Evolutionary conservation across 2,329 filamentous ascomycete species (phyloP), one percentile per base, ranked within the genome.

Genomic region (Fusarium verrucosum): DNA sequence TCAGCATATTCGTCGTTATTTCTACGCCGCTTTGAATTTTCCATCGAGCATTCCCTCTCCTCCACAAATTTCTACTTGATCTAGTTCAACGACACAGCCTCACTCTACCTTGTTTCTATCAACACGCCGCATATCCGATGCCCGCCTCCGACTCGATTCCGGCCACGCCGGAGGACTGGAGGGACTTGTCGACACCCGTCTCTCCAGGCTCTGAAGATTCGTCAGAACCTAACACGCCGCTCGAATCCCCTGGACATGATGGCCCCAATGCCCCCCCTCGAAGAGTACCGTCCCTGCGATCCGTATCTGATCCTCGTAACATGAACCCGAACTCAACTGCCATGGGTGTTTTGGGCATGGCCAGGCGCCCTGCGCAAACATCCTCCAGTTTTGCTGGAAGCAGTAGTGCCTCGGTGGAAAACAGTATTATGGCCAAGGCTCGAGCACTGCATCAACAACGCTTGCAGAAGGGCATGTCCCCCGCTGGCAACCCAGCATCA

Each of bases 301-400:
- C 86, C 42, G 77, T 85, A 19, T 87, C 88, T 50, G 85, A 89
- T 45, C 79, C 87, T 19, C 79, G 82, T 65, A 81, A 79, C 51
- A 93, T 96, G 87, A 92, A 87, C 53, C 80, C 90, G 8, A 93
- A 88, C n/a, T 97, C 93, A n/a, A 95, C 90, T 25, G 89, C 92
- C 36, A 81, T 94, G 5, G 92, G 92, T 36, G 85, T 91, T 56
- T 80, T 97, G 71, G 92, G 89, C 76, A 86, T 79, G 66, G 87
- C 85, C 6, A 81, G 87, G 57, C 81, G 85, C 44, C 87, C 85
- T 4, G 73, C 78, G 19, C 78, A 78, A 14, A 72, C 78, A 11
- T 72, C 80, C 6, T 74, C 77, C 20, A 75, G 74, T 49, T 75
- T 78, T 50, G 71, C 72, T 19, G 73, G 73, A 13, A 69, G 66